Evolutionary conservation across 352 stramenopile genomes (phyloP), one percentile per base, ranked within the genome.

Genomic region (Elongisporangium prolatum): DNA sequence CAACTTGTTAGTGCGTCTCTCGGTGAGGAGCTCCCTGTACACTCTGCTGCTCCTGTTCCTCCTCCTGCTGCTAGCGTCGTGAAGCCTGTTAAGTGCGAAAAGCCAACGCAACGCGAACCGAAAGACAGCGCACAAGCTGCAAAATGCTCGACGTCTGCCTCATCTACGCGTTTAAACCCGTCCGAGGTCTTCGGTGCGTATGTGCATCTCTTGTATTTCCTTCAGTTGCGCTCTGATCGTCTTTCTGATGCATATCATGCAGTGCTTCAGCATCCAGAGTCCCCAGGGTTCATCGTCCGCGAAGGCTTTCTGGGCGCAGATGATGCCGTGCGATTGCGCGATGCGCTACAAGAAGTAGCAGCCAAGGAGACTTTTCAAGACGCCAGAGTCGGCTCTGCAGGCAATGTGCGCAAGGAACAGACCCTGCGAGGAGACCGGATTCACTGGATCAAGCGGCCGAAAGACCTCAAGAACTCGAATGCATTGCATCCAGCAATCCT

Each of bases 341-440:
- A 86, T 11, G 75, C 74, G 16, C 64, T 89, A 14, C 44, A 68
- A 0, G 50, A 65, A 4, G 44, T 84, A 16, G 57, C 68, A 2
- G 21, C 68, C 21, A 72, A 54, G 0, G 64, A 64, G 10, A 48
- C 24, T 6, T 81, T 89, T 21, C 77, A 80, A 37, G 71, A 80
- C 20, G 75, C 83, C 4, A 84, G 71, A 13, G 62, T 88, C 16
- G 76, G 74, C 4, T 57, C 70, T 40, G 76, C 69, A 21, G 65
- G 72, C 17, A 77, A 77, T 22, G 51, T 68, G 9, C 61, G 74
- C n/a, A 70, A 71, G 17, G 74, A 87, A 48, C 57, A 56, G 14
- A 48, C 67, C 0, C 65, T 86, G 44, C 78, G 83, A 48, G 83
- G 83, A 17, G 83, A 92, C 47, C 74, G 75, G 38, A 89, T 92